These are phyloP conservation scores for Aspergillus pseudoterreus DNA, from an alignment of 2,329 filamentous ascomycete species.

Conservation along the genomic window DNA sequence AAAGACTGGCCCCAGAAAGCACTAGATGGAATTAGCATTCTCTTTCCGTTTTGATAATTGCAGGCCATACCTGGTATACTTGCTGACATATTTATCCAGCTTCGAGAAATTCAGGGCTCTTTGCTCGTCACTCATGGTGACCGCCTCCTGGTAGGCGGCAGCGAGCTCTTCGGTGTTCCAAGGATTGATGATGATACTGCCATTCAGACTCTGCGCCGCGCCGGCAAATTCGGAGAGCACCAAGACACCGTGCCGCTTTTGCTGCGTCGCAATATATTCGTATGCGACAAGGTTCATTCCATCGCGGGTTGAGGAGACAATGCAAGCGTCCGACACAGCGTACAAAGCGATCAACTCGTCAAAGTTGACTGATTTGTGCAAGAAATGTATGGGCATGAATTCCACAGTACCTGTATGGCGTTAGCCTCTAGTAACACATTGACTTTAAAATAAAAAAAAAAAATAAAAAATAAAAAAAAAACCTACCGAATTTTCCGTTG, in stretches of 20 bases:
- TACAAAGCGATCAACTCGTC: conserved; percentile 94
- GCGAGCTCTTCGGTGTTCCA: conserved; percentile 98
- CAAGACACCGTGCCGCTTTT: conserved; percentile 85
- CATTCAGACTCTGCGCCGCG: conserved; percentile 89
- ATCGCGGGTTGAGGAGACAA: conserved; percentile 92
- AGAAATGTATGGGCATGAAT: conserved; percentile 98
- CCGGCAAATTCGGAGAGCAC: conserved; percentile 96
- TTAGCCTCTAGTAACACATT: conserved; percentile 10
- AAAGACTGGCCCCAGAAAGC: conserved; percentile 97
- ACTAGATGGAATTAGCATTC: conserved; percentile 41
- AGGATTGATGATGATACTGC: conserved; percentile 90
- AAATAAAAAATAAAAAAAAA: not conserved
- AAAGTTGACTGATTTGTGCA: conserved; percentile 93
- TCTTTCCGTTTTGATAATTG: not conserved
- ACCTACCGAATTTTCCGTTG: conserved; percentile 65
- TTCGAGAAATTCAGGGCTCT: conserved; percentile 84
- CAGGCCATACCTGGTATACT: conserved; percentile 72
- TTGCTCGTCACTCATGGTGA: conserved; percentile 91
- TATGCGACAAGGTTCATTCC: conserved; percentile 99
- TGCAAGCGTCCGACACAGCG: conserved; percentile 83
- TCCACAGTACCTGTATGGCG: conserved; percentile 70
- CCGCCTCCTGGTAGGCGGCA: conserved; percentile 89
- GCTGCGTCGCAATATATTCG: conserved; percentile 94
- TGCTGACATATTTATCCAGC: conserved; percentile 90
- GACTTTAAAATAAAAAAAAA: not conserved